Percentiles rank a stretch among this genome's conserved stretches.
Evolutionary conservation across 495 filamentous ascomycete species (phyloP).

Genomic region (Clavariopsis aquatica): DNA sequence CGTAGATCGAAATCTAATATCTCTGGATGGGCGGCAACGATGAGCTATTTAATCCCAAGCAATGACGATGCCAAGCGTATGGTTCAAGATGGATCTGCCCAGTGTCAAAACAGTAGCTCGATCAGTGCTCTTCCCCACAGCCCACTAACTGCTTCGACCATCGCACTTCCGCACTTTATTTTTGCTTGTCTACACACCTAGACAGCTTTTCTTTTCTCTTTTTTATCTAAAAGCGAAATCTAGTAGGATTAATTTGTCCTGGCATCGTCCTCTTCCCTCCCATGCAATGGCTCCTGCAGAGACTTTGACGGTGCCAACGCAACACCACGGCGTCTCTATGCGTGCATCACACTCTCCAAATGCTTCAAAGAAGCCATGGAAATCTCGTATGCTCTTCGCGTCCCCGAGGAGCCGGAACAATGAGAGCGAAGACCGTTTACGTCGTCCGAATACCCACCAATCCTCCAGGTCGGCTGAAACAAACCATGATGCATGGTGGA

Average conservation of each 20-base stretch:
- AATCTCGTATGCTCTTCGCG: constrained; percentile 21
- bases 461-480: constrained; percentile 5
- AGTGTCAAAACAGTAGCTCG: not conserved
- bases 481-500: constrained; percentile 35
- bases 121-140: not conserved
- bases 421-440: constrained; percentile 13
- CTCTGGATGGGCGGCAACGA: too few species aligned
- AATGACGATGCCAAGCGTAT: not conserved
- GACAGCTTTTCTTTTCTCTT: not conserved
- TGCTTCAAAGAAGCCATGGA: constrained; percentile 35
- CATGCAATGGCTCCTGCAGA: constrained; percentile 30
- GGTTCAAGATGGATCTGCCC: not conserved
- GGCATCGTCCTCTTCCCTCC: not conserved
- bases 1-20: not conserved
- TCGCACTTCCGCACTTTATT: not conserved
- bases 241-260: not conserved
- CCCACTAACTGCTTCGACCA: not conserved
- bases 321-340: constrained; percentile 30
- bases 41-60: not conserved
- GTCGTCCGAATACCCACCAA: constrained; percentile 13
- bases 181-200: not conserved
- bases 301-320: constrained; percentile 34
- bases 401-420: constrained; percentile 5
- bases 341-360: constrained; percentile 20
- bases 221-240: not conserved